phyloP scores from a whole-genome alignment of 164 flowering plant genomes.

The Akebia trifoliata region DNA sequence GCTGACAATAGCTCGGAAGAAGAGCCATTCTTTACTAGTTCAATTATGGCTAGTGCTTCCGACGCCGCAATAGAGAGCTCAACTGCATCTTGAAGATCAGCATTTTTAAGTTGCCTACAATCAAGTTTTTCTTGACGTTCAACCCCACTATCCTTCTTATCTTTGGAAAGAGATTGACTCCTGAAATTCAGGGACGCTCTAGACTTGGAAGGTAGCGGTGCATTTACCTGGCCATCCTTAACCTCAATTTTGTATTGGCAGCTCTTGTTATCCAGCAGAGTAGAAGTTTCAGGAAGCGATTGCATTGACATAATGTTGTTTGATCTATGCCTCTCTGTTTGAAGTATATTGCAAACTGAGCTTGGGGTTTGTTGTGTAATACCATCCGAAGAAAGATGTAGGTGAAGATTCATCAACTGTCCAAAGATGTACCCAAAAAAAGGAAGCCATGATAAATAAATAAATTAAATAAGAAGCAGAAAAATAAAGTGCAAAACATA shows the following conservation, averaged over 20 bases:
- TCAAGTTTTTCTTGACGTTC: slow-evolving; percentile 17
- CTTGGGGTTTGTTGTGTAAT: slow-evolving; percentile 23
- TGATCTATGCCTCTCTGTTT: slow-evolving; percentile 14
- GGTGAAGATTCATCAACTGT: slow-evolving; percentile 46
- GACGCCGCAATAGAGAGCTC: slow-evolving; percentile 83
- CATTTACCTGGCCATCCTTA: slow-evolving; percentile 3
- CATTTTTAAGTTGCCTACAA: slow-evolving; percentile 11
- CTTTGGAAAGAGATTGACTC: slow-evolving; percentile 6
- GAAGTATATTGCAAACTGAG: slow-evolving; percentile 16
- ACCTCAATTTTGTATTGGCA: slow-evolving; percentile 3
- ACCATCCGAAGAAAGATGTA: slow-evolving; percentile 52
- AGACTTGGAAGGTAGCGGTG: slow-evolving; percentile 12
- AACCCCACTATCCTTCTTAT: slow-evolving; percentile 10
- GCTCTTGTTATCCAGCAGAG: slow-evolving; percentile 6
- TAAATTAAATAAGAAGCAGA: neutral
- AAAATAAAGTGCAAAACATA: neutral
- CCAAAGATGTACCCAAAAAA: neutral
- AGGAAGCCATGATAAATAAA: neutral
- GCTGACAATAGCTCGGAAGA: slow-evolving; percentile 28
- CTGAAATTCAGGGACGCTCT: slow-evolving; percentile 2
- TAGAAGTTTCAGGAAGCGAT: slow-evolving; percentile 17
- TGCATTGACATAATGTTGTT: slow-evolving; percentile 4
- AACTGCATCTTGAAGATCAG: slow-evolving; percentile 44
- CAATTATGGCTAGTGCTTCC: slow-evolving; percentile 78
- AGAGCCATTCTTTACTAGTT: slow-evolving; percentile 29